Conservation (phyloP, 2,329 filamentous ascomycete genomes). For the Fusarium brevicatenulatum region DNA sequence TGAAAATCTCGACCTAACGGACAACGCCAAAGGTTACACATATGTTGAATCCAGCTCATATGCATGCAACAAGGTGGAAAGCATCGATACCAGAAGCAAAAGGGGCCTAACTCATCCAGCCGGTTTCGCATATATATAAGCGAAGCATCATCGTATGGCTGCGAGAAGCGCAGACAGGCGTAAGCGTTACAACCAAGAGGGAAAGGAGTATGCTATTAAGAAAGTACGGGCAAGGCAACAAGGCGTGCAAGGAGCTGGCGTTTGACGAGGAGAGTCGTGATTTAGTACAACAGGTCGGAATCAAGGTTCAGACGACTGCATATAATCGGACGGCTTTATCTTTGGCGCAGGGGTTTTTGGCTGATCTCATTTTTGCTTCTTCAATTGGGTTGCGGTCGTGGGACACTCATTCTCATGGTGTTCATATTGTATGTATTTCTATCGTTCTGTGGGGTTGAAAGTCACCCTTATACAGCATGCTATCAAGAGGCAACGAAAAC, state of each 20-base stretch:
- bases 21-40: not conserved
- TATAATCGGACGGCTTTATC: conserved; percentile 42
- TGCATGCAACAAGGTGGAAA: not conserved
- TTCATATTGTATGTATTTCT: conserved; percentile 36
- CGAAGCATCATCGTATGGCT: not conserved
- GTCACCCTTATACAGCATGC: conserved; percentile 12
- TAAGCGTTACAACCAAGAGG: not conserved
- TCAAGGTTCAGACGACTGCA: conserved; percentile 32
- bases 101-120: not conserved
- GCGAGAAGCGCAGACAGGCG: not conserved
- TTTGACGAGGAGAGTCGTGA: conserved; percentile 35
- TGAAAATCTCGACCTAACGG: not conserved
- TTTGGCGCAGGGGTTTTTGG: conserved; percentile 39
- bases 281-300: conserved; percentile 22
- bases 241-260: conserved; percentile 41
- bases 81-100: not conserved
- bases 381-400: not conserved
- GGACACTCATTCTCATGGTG: conserved; percentile 4
- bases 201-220: conserved; percentile 1
- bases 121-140: not conserved
- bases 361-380: conserved; percentile 5
- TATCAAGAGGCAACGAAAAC: conserved; percentile 13
- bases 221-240: conserved; percentile 22
- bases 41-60: not conserved
- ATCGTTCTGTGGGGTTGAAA: conserved; percentile 19